A percentile compares a stretch with the other conserved stretches of the same genome.
Conservation (phyloP, 345 rosid genomes). For the Sisymbrium altissimum region DNA sequence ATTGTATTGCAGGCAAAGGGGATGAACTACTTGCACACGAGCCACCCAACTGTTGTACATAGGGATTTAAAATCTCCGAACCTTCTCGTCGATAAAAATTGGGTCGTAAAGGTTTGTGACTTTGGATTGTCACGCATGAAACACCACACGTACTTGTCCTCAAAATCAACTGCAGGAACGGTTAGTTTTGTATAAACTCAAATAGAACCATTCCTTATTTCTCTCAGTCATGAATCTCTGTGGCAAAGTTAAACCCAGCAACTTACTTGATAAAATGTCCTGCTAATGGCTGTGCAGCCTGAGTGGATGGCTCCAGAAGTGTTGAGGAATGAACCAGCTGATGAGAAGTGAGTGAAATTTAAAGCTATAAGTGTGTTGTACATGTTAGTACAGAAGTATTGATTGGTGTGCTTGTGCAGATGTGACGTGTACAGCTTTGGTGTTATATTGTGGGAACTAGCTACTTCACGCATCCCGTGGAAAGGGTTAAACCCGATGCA, state of each 20-base stretch:
- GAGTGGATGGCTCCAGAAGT: slow-evolving; percentile 99
- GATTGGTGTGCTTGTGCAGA: slow-evolving; percentile 45
- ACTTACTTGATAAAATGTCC: slow-evolving; percentile 1
- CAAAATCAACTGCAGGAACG: slow-evolving; percentile 98
- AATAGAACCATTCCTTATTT: background rate
- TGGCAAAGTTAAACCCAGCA: background rate
- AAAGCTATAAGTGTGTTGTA: background rate
- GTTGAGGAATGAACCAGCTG: slow-evolving; percentile 91
- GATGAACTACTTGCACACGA: slow-evolving; percentile 93
- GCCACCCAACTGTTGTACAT: slow-evolving; percentile 93
- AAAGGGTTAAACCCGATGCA: slow-evolving; percentile 98
- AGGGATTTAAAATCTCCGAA: slow-evolving; percentile 96
- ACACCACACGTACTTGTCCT: slow-evolving; percentile 86
- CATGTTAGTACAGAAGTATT: background rate
- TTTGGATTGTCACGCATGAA: slow-evolving; percentile 94
- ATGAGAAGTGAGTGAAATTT: slow-evolving; percentile 74
- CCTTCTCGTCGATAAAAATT: slow-evolving; percentile 93
- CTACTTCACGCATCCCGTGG: slow-evolving; percentile 79
- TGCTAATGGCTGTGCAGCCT: slow-evolving; percentile 55
- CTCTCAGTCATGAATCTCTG: background rate
- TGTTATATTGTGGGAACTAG: slow-evolving; percentile 93
- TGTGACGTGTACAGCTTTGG: slow-evolving; percentile 99
- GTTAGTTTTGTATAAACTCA: slow-evolving; percentile 33
- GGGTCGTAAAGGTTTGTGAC: slow-evolving; percentile 99
- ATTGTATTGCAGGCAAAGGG: slow-evolving; percentile 74